phyloP scores from a whole-genome alignment of 352 stramenopile genomes.

The Globisporangium polare region DNA sequence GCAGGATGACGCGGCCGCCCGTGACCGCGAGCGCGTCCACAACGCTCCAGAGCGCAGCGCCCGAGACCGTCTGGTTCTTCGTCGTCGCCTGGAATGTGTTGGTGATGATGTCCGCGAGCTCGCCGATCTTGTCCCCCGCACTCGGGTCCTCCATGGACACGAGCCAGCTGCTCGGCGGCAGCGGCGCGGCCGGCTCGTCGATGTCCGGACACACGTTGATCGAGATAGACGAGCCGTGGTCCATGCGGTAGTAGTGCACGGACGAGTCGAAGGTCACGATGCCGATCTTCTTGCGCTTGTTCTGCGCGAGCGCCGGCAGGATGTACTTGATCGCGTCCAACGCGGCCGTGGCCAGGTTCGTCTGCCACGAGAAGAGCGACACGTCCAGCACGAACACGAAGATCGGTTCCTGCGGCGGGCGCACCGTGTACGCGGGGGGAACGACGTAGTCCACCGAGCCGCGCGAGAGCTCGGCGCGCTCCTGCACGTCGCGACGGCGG shows the following conservation, averaged over 20 bases:
- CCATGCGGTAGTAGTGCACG: constrained; percentile 86
- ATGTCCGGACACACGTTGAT: constrained; percentile 77
- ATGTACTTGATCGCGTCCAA: constrained; percentile 80
- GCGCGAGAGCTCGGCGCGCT: constrained; percentile 74
- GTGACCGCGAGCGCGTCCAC: constrained; percentile 60
- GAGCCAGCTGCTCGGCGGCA: constrained; percentile 75
- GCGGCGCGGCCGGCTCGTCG: constrained; percentile 68
- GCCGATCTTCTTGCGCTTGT: constrained; percentile 85
- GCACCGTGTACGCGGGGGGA: constrained; percentile 75
- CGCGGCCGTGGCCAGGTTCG: constrained; percentile 48
- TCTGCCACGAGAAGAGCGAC: constrained; percentile 82
- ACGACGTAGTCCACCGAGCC: constrained; percentile 88
- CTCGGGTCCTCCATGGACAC: constrained; percentile 80
- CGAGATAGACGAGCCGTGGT: constrained; percentile 60
- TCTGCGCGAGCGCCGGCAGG: constrained; percentile 66
- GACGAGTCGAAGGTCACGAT: constrained; percentile 84
- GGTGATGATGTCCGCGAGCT: constrained; percentile 64
- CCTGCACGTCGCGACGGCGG: constrained; percentile 71
- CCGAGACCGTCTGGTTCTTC: constrained; percentile 77
- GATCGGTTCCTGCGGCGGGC: constrained; percentile 79
- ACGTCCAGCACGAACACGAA: constrained; percentile 87
- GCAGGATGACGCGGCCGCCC: constrained; percentile 67
- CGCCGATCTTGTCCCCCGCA: constrained; percentile 61
- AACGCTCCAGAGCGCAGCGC: constrained; percentile 72
- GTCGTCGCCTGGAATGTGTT: constrained; percentile 63